Percentiles rank a stretch among this genome's conserved stretches.
Evolutionary conservation across 164 flowering plant species (phyloP).

Genomic region (Umbellularia californica): DNA sequence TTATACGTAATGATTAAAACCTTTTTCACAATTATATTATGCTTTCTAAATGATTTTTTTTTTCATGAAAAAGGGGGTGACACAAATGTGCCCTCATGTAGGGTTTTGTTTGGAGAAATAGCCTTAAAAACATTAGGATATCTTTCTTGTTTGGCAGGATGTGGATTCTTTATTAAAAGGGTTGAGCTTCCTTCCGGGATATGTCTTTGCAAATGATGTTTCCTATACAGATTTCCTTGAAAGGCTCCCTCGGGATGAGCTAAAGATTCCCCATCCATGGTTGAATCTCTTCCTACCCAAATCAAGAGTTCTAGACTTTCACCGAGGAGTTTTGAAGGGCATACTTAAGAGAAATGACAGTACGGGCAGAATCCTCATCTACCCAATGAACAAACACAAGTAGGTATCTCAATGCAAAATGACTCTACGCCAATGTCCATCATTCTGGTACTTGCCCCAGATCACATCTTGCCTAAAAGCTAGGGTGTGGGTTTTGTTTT

Average conservation of each 20-base stretch:
- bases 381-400: conserved; percentile 43
- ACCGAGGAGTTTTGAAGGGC: conserved; percentile 45
- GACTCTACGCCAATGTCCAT: no score
- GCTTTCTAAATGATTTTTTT: no score
- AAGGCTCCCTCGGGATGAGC: conserved; percentile 56
- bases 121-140: no score
- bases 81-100: no score
- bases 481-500: no score
- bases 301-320: conserved; percentile 54
- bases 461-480: no score
- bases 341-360: conserved; percentile 37
- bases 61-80: no score
- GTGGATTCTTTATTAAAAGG: conserved; percentile 35
- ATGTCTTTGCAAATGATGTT: conserved; percentile 48
- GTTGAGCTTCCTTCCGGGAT: conserved; percentile 39
- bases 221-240: conserved; percentile 49
- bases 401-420: no score
- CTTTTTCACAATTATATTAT: no score
- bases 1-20: no score
- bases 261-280: conserved; percentile 89
- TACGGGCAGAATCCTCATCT: conserved; percentile 53
- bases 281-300: conserved; percentile 70
- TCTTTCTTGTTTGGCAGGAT: conserved; percentile 32
- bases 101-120: no score
- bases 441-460: no score